These are phyloP conservation scores for Linnemannia exigua DNA, from an alignment of 192 early-diverging fungal species.

Conservation along the genomic window DNA sequence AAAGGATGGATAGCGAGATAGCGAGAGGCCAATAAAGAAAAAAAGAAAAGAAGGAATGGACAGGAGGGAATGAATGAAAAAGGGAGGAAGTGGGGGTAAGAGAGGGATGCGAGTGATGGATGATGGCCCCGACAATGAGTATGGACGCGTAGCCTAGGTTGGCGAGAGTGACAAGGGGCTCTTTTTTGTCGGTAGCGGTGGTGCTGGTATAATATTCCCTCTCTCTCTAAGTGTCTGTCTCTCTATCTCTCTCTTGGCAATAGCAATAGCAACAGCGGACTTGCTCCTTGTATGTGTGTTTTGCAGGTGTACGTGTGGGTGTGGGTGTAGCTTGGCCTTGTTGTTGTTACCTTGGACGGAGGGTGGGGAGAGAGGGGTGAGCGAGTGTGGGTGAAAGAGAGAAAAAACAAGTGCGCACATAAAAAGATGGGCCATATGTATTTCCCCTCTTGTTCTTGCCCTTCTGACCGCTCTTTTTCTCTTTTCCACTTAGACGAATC, in stretches of 20 bases:
- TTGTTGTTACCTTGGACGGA: neutral
- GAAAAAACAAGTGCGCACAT: slow-evolving; percentile 33
- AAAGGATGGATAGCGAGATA: no score
- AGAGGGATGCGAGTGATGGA: neutral
- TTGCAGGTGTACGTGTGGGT: neutral
- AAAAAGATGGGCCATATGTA: neutral
- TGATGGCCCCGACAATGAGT: neutral
- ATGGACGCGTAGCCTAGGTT: slow-evolving; percentile 1
- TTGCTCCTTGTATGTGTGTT: neutral
- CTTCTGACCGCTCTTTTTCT: neutral
- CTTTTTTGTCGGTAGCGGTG: slow-evolving; percentile 2
- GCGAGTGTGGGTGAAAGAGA: neutral
- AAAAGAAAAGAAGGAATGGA: neutral
- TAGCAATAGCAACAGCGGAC: neutral
- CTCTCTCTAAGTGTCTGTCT: no score
- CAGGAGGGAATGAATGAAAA: neutral
- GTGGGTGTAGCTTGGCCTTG: neutral
- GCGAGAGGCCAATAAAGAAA: neutral
- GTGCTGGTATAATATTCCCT: no score
- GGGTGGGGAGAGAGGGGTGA: neutral
- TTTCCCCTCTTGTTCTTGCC: neutral
- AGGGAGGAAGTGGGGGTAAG: neutral
- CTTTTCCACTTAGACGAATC: neutral
- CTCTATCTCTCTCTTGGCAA: neutral
- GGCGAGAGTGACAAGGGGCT: neutral